These are phyloP conservation scores for Annulohypoxylon moriforme DNA, from an alignment of 495 filamentous ascomycete species.

Conservation along the genomic window DNA sequence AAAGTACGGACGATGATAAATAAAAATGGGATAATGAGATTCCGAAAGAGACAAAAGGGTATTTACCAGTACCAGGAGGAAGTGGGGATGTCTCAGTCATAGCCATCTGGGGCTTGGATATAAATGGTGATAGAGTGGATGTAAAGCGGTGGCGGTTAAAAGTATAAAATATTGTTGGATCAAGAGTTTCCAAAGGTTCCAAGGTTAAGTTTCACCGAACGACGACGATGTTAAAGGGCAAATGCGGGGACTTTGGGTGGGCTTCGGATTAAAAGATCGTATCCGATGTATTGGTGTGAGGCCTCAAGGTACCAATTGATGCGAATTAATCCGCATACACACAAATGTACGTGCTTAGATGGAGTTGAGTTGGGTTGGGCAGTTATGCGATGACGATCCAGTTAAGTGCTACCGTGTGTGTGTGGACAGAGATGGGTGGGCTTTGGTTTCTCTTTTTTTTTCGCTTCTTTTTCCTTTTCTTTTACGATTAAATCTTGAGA, in stretches of 20 bases:
- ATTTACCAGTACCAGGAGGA: conserved; percentile 74
- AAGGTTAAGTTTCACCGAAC: conserved; percentile 21
- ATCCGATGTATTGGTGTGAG: conserved; percentile 24
- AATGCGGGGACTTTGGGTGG: not conserved
- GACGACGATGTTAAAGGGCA: conserved; percentile 9
- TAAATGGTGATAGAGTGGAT: not conserved
- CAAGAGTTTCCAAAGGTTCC: conserved; percentile 4
- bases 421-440: not conserved
- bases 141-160: conserved; percentile 27
- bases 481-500: not conserved
- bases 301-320: conserved; percentile 24
- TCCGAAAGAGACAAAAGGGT: conserved; percentile 3
- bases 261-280: conserved; percentile 12
- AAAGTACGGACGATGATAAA: conserved; percentile 10
- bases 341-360: conserved; percentile 4
- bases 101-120: conserved; percentile 63
- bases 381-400: conserved; percentile 37
- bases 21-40: not conserved
- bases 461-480: not conserved
- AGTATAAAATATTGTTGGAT: conserved; percentile 21
- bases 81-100: conserved; percentile 73
- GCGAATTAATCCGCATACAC: conserved; percentile 9
- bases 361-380: conserved; percentile 21
- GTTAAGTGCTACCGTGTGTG: not conserved
- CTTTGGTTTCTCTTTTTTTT: not conserved